Conservation (phyloP, 148 eudicot genomes). For the Salicornia ramosissima region DNA sequence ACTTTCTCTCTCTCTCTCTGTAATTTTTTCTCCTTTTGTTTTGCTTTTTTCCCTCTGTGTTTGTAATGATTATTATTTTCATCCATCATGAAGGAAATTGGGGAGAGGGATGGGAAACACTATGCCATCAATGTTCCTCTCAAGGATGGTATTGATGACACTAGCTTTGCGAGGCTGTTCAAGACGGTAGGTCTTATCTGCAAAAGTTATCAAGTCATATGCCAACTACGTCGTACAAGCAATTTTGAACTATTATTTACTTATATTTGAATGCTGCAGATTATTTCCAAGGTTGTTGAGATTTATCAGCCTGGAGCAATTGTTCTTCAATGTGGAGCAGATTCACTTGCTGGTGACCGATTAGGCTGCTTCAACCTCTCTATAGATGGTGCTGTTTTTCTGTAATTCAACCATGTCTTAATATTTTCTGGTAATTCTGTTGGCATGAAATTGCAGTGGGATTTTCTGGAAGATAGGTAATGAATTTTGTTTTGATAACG, state of each 20-base stretch:
- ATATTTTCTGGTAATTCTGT: conserved; percentile 28
- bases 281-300: conserved; percentile 89
- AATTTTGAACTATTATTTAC: not conserved
- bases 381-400: conserved; percentile 83
- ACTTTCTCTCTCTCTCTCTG: not conserved
- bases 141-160: conserved; percentile 95
- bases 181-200: conserved; percentile 53
- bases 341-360: conserved; percentile 98
- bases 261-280: conserved; percentile 35
- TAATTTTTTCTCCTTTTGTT: not conserved
- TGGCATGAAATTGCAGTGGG: conserved; percentile 8
- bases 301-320: conserved; percentile 87
- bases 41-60: too few relatives aligned
- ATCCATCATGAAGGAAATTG: conserved; percentile 62
- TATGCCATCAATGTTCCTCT: conserved; percentile 97
- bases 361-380: conserved; percentile 99
- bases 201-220: not conserved
- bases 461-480: conserved; percentile 6
- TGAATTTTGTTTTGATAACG: conserved; percentile 19
- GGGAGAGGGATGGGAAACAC: conserved; percentile 88
- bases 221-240: not conserved
- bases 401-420: conserved; percentile 33
- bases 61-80: conserved; percentile 16
- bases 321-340: conserved; percentile 98
- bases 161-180: conserved; percentile 82